Percentiles rank a stretch among this genome's conserved stretches.
Conservation (phyloP, 495 filamentous ascomycete species). For the Penicillium riverlandense region DNA sequence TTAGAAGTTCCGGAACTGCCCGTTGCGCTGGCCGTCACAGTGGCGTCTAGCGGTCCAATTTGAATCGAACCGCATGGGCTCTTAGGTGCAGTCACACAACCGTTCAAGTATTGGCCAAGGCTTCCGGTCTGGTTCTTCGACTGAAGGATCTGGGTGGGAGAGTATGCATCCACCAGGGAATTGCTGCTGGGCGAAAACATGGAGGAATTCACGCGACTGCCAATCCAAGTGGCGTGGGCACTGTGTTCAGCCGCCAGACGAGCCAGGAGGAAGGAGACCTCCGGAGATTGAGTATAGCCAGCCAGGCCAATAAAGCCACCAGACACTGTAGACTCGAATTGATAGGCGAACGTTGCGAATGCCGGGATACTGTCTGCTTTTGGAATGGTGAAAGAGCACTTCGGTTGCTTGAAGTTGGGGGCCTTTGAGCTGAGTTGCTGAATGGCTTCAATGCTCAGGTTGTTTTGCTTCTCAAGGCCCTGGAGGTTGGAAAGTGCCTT, state of each 20-base stretch:
- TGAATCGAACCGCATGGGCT: constrained; percentile 15
- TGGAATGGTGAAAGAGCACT: constrained; percentile 19
- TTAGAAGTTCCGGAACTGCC: neutral
- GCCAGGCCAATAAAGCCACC: constrained; percentile 24
- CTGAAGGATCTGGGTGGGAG: constrained; percentile 16
- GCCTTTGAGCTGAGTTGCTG: constrained; percentile 10
- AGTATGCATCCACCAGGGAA: constrained; percentile 19
- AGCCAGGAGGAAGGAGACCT: constrained; percentile 27
- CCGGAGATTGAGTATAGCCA: constrained; percentile 25
- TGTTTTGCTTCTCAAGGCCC: constrained; percentile 20
- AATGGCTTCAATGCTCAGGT: constrained; percentile 17
- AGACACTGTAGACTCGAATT: constrained; percentile 16
- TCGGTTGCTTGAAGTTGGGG: constrained; percentile 12
- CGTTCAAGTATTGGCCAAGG: constrained; percentile 19
- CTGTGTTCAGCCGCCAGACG: constrained; percentile 26
- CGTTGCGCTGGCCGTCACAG: constrained; percentile 7
- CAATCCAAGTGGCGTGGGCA: constrained; percentile 18
- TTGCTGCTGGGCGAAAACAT: constrained; percentile 19
- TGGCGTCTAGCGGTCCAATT: constrained; percentile 17
- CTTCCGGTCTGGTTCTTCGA: constrained; percentile 16
- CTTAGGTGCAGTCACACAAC: constrained; percentile 18
- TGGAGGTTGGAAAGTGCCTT: constrained; percentile 14
- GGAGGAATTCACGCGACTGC: constrained; percentile 11
- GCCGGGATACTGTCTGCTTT: constrained; percentile 6
- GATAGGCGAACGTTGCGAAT: constrained; percentile 15